Evolutionary conservation across 2,329 filamentous ascomycete species (phyloP).

Genomic region (Cladosporium sp.): DNA sequence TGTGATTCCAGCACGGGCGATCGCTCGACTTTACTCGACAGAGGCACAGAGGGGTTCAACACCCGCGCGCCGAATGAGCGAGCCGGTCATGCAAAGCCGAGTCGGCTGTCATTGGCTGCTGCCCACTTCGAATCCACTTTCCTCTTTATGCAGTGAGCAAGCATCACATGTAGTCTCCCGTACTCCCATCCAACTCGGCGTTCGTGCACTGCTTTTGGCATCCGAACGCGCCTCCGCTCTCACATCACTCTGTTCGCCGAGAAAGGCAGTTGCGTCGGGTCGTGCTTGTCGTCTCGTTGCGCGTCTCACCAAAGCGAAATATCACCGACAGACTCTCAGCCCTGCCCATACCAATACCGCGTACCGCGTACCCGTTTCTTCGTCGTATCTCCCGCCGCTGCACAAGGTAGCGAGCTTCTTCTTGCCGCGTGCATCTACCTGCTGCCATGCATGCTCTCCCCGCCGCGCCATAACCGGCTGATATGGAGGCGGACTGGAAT

Average conservation of each 20-base stretch:
- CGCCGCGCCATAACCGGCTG: conserved; percentile 17
- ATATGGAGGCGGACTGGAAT: conserved; percentile 57
- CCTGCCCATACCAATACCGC: neutral
- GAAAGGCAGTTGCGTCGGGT: conserved; percentile 9
- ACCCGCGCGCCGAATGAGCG: neutral
- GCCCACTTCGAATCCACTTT: neutral
- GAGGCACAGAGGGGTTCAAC: neutral
- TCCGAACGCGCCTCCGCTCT: neutral
- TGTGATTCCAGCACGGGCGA: neutral
- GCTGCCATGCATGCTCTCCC: conserved; percentile 15
- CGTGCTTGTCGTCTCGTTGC: neutral
- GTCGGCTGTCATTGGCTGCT: neutral
- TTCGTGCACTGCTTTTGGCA: neutral
- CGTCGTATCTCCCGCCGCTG: neutral
- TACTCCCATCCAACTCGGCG: neutral
- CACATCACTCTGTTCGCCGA: neutral
- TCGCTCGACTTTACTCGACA: neutral
- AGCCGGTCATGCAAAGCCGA: neutral
- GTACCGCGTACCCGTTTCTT: neutral
- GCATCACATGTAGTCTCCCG: neutral
- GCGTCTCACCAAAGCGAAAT: neutral
- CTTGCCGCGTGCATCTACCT: neutral
- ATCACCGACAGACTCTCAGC: neutral
- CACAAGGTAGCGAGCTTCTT: neutral
- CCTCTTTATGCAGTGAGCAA: neutral